Conservation (phyloP, 805 yeast species). For the Blastobotrys mokoenaii region DNA sequence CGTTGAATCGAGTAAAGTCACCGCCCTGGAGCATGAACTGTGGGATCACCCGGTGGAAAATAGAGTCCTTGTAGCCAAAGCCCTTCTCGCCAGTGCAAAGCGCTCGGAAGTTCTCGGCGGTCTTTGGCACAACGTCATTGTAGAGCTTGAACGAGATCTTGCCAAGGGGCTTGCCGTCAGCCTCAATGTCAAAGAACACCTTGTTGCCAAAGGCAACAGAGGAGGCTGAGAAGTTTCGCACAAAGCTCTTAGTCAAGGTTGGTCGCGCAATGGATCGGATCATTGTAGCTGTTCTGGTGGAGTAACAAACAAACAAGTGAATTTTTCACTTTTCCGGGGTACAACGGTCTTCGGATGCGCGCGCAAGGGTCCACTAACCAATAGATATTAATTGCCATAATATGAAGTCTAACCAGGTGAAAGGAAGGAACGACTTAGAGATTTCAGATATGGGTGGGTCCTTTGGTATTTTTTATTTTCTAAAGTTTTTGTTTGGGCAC, state of each 20-base stretch:
- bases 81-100: constrained; percentile 87
- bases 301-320: too few relatives aligned
- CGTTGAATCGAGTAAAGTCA: constrained; percentile 64
- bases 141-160: constrained; percentile 76
- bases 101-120: constrained; percentile 84
- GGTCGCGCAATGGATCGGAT: too few relatives aligned
- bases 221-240: constrained; percentile 3
- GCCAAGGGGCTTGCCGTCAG: constrained; percentile 68
- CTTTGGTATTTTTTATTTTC: too few relatives aligned
- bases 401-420: not conserved
- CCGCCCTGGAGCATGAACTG: constrained; percentile 94
- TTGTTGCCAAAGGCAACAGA: constrained; percentile 28
- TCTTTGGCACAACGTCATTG: constrained; percentile 79
- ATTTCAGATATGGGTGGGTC: too few relatives aligned
- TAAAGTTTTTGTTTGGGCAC: too few relatives aligned
- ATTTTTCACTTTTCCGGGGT: too few relatives aligned
- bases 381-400: not conserved
- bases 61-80: constrained; percentile 64
- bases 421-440: too few relatives aligned
- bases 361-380: too few relatives aligned
- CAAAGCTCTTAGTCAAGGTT: too few relatives aligned
- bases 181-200: constrained; percentile 73
- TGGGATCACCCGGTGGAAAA: constrained; percentile 80
- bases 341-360: too few relatives aligned
- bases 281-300: too few relatives aligned